Evolutionary conservation across 257 asterid species (phyloP).

Genomic region (Verbena officinalis): DNA sequence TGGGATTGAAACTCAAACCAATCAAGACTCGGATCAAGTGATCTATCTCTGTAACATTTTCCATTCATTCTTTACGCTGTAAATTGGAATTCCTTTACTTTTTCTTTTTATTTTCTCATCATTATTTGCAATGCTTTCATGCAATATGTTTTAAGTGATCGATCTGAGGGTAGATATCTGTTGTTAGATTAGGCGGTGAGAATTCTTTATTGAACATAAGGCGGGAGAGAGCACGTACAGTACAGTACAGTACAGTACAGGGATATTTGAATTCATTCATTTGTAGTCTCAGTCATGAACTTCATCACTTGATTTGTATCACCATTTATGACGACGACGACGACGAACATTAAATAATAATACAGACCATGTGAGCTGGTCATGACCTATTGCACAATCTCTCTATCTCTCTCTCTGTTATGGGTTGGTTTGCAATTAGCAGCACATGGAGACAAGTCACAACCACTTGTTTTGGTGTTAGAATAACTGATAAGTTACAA

Average conservation of each 20-base stretch:
- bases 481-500: no score
- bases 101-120: slow-evolving; percentile 17
- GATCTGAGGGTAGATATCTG: slow-evolving; percentile 34
- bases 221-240: no score
- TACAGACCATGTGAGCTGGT: slow-evolving; percentile 19
- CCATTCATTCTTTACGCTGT: slow-evolving; percentile 26
- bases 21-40: slow-evolving; percentile 65
- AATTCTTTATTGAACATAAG: slow-evolving; percentile 54
- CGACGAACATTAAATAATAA: slow-evolving; percentile 28
- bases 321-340: slow-evolving; percentile 27
- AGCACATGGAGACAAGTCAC: no score
- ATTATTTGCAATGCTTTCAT: no score
- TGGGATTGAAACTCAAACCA: slow-evolving; percentile 80
- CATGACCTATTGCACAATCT: slow-evolving; percentile 10
- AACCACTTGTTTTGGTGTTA: no score
- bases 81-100: slow-evolving; percentile 13
- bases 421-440: no score
- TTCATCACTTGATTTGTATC: slow-evolving; percentile 25
- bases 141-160: neutral
- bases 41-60: slow-evolving; percentile 22
- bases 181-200: slow-evolving; percentile 35
- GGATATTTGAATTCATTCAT: slow-evolving; percentile 41
- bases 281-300: slow-evolving; percentile 37
- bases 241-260: slow-evolving; percentile 28
- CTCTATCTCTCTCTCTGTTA: neutral